phyloP scores from a whole-genome alignment of 345 rosid genomes.

The Corchorus capsularis region DNA sequence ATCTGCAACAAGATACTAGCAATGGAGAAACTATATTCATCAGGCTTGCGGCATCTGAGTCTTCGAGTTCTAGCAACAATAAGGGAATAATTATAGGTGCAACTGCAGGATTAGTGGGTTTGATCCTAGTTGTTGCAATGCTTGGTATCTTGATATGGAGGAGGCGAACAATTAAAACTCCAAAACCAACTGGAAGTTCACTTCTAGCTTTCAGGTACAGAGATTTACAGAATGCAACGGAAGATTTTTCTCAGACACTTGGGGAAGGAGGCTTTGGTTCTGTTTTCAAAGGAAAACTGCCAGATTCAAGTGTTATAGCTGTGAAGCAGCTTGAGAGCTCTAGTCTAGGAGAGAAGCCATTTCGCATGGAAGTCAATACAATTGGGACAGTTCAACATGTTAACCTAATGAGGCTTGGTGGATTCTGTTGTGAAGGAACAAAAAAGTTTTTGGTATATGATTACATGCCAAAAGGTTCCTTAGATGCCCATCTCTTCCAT shows the following conservation, averaged over 20 bases:
- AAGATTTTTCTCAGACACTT: constrained; percentile 66
- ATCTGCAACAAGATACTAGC: constrained; percentile 38
- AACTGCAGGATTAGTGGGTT: constrained; percentile 37
- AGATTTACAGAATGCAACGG: constrained; percentile 63
- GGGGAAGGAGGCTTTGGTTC: constrained; percentile 91
- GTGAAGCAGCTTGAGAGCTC: too few relatives aligned
- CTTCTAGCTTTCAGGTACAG: constrained; percentile 61
- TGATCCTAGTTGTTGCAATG: constrained; percentile 39
- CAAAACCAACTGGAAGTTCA: constrained; percentile 53
- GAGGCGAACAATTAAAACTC: constrained; percentile 25
- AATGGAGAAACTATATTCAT: constrained; percentile 43
- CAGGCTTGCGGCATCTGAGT: constrained; percentile 65
- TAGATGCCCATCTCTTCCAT: too few relatives aligned
- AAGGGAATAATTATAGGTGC: constrained; percentile 40
- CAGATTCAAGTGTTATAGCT: constrained; percentile 36
- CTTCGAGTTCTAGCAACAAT: constrained; percentile 37
- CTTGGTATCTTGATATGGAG: constrained; percentile 41
- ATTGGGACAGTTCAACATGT: too few relatives aligned
- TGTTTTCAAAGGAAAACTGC: constrained; percentile 67
- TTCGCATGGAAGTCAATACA: too few relatives aligned
- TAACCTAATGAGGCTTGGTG: too few relatives aligned
- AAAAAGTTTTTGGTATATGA: too few relatives aligned
- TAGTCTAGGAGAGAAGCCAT: too few relatives aligned
- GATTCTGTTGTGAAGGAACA: too few relatives aligned
- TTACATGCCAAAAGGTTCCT: too few relatives aligned